phyloP scores from a whole-genome alignment of 768 basidiomycete species.

The Collybia sordida region DNA sequence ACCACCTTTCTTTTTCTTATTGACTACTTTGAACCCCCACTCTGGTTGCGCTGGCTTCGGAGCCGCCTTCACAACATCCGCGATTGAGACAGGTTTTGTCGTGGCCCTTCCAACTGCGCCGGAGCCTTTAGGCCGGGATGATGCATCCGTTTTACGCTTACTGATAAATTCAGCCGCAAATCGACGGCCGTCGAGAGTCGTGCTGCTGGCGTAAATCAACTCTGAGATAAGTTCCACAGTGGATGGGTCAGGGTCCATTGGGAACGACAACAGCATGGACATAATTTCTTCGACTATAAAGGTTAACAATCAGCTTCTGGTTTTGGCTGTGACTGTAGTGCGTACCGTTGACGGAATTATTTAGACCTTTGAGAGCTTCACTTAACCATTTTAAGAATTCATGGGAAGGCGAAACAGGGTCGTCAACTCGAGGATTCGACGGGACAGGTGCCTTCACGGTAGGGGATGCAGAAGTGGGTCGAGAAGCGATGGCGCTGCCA shows the following conservation, averaged over 20 bases:
- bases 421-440: conserved; percentile 48
- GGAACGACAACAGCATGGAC: conserved; percentile 93
- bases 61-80: conserved; percentile 87
- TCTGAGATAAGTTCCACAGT: conserved; percentile 94
- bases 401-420: conserved; percentile 71
- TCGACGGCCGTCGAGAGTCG: conserved; percentile 91
- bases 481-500: conserved; percentile 33
- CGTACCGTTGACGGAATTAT: conserved; percentile 71
- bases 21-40: conserved; percentile 93
- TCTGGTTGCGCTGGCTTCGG: conserved; percentile 75
- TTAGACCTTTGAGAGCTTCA: conserved; percentile 78
- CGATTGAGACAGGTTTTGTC: conserved; percentile 68
- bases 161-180: conserved; percentile 92
- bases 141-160: conserved; percentile 83
- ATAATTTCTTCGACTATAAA: conserved; percentile 92
- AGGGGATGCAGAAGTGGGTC: conserved; percentile 34
- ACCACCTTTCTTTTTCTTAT: conserved; percentile 90
- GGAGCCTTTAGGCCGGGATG: conserved; percentile 45
- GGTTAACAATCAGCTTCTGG: conserved; percentile 4
- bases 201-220: conserved; percentile 90
- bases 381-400: conserved; percentile 94
- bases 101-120: conserved; percentile 31
- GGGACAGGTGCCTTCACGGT: conserved; percentile 30
- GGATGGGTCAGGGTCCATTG: conserved; percentile 80
- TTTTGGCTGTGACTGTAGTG: neutral